Conservation (phyloP, 768 basidiomycete genomes). For the Boletus rex-veris region DNA sequence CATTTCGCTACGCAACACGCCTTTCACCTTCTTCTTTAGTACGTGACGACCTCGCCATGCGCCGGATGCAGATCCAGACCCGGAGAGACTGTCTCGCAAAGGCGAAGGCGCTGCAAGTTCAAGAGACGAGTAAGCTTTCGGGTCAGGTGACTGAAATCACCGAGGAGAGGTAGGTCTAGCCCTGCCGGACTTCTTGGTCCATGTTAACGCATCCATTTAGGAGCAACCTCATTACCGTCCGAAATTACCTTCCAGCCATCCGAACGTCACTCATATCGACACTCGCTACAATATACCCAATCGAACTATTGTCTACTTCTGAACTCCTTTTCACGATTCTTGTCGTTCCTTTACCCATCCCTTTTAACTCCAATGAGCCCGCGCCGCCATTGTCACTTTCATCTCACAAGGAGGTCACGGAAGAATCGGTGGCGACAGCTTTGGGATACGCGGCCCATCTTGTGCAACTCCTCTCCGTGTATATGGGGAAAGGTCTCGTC, state of each 20-base stretch:
- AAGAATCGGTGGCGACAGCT: conserved; percentile 84
- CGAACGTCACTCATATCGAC: conserved; percentile 65
- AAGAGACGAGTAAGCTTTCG: conserved; percentile 25
- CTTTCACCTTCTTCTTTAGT: conserved; percentile 32
- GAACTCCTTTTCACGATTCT: conserved; percentile 90
- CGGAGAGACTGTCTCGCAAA: conserved; percentile 46
- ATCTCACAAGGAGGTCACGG: conserved; percentile 68
- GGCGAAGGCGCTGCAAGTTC: conserved; percentile 40
- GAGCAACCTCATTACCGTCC: conserved; percentile 43
- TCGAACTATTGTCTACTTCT: conserved; percentile 78
- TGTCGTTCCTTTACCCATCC: conserved; percentile 87
- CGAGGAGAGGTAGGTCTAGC: conserved; percentile 37
- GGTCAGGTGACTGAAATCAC: conserved; percentile 33
- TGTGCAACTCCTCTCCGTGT: conserved; percentile 75
- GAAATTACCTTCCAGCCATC: conserved; percentile 45
- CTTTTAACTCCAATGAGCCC: conserved; percentile 66
- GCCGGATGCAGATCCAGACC: conserved; percentile 41
- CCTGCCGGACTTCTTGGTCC: conserved; percentile 1
- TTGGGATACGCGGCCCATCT: conserved; percentile 89
- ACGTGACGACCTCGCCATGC: conserved; percentile 39
- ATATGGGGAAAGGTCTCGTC: conserved; percentile 69
- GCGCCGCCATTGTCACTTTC: conserved; percentile 75
- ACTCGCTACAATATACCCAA: conserved; percentile 81
- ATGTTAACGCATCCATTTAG: conserved; percentile 36
- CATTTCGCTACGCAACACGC: conserved; percentile 14